Conservation (phyloP, 129 eudicot species). For the Ambrosia artemisiifolia region DNA sequence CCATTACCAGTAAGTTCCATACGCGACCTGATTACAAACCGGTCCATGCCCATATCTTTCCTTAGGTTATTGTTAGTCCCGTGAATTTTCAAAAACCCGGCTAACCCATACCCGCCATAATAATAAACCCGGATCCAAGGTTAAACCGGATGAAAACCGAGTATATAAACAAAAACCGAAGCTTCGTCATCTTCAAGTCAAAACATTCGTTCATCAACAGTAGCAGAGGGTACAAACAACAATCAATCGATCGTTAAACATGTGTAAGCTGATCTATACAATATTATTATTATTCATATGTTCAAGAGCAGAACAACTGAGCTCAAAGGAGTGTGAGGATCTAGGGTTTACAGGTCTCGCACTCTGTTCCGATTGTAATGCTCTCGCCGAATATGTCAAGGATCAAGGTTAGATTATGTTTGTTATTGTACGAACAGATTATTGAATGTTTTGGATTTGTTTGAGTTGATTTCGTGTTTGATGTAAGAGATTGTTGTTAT, state of each 20-base stretch:
- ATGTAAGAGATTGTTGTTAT: neutral
- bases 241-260: slow-evolving; percentile 16
- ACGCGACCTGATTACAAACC: too few relatives aligned
- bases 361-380: slow-evolving; percentile 88
- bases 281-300: slow-evolving; percentile 10
- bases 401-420: slow-evolving; percentile 57
- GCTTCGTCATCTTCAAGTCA: slow-evolving; percentile 24
- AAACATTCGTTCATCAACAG: slow-evolving; percentile 13
- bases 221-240: neutral
- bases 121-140: too few relatives aligned
- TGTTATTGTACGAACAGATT: neutral
- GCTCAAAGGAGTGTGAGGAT: slow-evolving; percentile 75
- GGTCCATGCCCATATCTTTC: too few relatives aligned
- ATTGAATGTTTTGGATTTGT: neutral
- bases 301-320: slow-evolving; percentile 39
- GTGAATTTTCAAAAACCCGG: too few relatives aligned
- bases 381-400: slow-evolving; percentile 76
- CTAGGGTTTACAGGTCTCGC: slow-evolving; percentile 95
- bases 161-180: neutral
- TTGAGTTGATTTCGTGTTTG: slow-evolving; percentile 17
- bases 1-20: too few relatives aligned
- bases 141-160: too few relatives aligned
- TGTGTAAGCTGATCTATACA: slow-evolving; percentile 7
- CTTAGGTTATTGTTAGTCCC: too few relatives aligned
- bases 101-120: too few relatives aligned